A percentile compares a stretch with the other conserved stretches of the same genome.
phyloP scores from a whole-genome alignment of 441 rosid species.

The Lagerstroemia fauriei region DNA sequence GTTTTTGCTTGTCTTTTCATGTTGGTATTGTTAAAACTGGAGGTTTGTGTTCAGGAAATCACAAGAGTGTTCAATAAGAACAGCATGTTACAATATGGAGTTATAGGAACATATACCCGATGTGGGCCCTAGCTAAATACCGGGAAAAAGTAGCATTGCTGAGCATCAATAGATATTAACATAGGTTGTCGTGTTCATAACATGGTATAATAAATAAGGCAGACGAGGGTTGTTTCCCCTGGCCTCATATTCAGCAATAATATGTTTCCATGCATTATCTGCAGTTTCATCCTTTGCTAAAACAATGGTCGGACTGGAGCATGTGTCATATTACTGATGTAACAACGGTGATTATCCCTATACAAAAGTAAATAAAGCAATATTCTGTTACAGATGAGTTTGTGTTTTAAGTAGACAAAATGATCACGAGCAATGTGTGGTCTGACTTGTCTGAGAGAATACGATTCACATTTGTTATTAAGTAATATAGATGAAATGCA shows the following conservation, averaged over 20 bases:
- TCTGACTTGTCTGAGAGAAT: background rate
- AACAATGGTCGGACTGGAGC: background rate
- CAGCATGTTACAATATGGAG: slow-evolving; percentile 52
- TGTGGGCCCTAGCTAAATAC: slow-evolving; percentile 66
- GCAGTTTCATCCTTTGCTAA: background rate
- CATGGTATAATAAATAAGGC: background rate
- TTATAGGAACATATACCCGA: slow-evolving; percentile 51
- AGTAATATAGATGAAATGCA: too few species aligned
- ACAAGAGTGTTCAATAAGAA: slow-evolving; percentile 54
- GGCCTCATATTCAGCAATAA: too few species aligned
- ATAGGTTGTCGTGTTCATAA: too few species aligned
- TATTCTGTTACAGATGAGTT: background rate
- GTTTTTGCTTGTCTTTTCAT: background rate
- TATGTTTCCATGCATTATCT: background rate
- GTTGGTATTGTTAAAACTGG: background rate
- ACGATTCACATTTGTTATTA: too few species aligned
- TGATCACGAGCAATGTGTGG: background rate
- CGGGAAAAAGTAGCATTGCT: slow-evolving; percentile 37
- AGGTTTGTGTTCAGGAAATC: slow-evolving; percentile 42
- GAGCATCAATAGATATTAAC: background rate
- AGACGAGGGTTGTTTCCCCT: slow-evolving; percentile 35
- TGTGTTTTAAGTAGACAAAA: background rate
- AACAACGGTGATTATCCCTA: background rate
- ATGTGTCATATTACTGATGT: background rate
- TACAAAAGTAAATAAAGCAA: background rate